phyloP scores from a whole-genome alignment of 2,329 filamentous ascomycete species.

The Trichothecium roseum region DNA sequence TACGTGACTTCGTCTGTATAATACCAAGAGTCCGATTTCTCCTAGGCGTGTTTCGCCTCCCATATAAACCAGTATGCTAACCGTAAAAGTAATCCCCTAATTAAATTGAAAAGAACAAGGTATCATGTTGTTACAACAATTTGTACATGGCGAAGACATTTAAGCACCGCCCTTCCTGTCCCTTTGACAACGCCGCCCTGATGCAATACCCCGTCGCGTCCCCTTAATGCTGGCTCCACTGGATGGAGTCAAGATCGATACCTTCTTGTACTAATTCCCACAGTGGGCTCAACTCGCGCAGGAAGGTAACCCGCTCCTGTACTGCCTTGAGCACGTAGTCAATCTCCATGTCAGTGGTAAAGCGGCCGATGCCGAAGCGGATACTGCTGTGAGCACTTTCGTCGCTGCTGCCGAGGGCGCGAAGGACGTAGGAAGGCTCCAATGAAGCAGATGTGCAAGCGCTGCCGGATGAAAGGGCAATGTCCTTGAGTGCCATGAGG shows the following conservation, averaged over 20 bases:
- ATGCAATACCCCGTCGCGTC: background rate
- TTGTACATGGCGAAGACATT: slow-evolving; percentile 13
- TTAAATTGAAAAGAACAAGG: slow-evolving; percentile 4
- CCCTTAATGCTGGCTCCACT: slow-evolving; percentile 90
- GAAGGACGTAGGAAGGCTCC: slow-evolving; percentile 91
- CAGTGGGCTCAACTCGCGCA: slow-evolving; percentile 86
- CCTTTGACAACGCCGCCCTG: slow-evolving; percentile 3
- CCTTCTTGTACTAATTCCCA: slow-evolving; percentile 99
- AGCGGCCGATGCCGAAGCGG: slow-evolving; percentile 91
- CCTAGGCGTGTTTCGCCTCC: too few species aligned
- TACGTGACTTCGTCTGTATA: too few species aligned
- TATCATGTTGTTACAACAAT: slow-evolving; percentile 19
- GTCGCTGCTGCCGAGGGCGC: slow-evolving; percentile 89
- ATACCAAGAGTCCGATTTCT: too few species aligned
- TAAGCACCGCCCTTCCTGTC: background rate
- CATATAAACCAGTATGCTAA: too few species aligned
- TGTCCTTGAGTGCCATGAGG: slow-evolving; percentile 96
- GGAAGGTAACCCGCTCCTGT: slow-evolving; percentile 77
- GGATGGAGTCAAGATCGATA: slow-evolving; percentile 87
- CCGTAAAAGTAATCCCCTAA: too few species aligned
- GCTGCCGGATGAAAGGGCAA: slow-evolving; percentile 90
- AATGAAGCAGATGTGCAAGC: slow-evolving; percentile 95
- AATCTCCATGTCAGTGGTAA: slow-evolving; percentile 90
- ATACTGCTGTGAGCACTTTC: slow-evolving; percentile 98
- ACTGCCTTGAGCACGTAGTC: slow-evolving; percentile 97